Conservation (phyloP, 2,329 filamentous ascomycete genomes). For the Chaetomium olivaceum region DNA sequence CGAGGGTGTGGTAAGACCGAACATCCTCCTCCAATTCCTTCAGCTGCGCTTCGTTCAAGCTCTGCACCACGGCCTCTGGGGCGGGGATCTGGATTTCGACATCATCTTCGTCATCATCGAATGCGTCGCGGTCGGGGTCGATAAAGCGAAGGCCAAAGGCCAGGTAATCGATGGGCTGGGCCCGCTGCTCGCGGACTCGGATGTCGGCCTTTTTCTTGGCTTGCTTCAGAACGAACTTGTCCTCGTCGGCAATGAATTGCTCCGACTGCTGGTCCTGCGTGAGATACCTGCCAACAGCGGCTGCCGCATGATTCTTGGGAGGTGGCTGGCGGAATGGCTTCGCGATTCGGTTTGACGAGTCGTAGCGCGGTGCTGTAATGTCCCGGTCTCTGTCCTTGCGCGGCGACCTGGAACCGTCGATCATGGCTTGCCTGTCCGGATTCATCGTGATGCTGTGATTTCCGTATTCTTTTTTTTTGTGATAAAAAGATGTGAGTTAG, state of each 20-base stretch:
- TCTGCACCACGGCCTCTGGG: constrained; percentile 78
- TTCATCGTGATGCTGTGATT: constrained; percentile 48
- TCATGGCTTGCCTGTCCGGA: constrained; percentile 56
- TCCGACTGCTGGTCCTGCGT: constrained; percentile 76
- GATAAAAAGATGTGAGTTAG: constrained; percentile 14
- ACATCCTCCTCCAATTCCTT: constrained; percentile 81
- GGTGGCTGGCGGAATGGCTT: constrained; percentile 47
- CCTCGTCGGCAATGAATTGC: constrained; percentile 89
- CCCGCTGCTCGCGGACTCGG: constrained; percentile 84
- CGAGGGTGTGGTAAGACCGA: constrained; percentile 73
- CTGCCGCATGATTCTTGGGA: constrained; percentile 33
- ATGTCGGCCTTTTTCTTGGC: constrained; percentile 98
- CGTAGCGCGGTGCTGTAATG: constrained; percentile 56
- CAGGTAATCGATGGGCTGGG: constrained; percentile 90
- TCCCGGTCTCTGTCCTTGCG: constrained; percentile 49
- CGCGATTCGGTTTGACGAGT: constrained; percentile 57
- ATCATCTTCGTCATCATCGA: constrained; percentile 82
- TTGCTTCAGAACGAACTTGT: constrained; percentile 93
- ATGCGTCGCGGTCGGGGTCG: constrained; percentile 78
- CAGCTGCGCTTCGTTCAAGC: constrained; percentile 66
- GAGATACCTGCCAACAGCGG: constrained; percentile 48
- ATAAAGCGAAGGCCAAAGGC: constrained; percentile 88
- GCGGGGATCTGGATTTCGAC: constrained; percentile 72
- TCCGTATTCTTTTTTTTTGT: neutral
- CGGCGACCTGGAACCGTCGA: constrained; percentile 48